Evolutionary conservation across 257 asterid genomes (phyloP), one percentile per base, ranked within the genome.

Genomic region (Scutellaria galericulata): DNA sequence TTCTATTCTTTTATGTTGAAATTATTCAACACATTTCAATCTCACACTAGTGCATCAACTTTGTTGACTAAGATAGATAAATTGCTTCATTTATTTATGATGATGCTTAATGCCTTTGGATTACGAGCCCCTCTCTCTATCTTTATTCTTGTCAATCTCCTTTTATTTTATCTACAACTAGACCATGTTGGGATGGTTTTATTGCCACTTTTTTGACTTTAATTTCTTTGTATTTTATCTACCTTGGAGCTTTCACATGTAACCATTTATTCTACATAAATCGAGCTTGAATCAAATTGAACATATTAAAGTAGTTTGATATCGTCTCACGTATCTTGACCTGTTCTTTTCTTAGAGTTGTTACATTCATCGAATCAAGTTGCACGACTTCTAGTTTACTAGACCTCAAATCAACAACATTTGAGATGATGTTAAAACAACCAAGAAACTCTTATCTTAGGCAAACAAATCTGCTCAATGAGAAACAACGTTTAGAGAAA

Each of bases 161-260:
- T n/a, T 9, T 53, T 46, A 5, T 44, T 9, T 24, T 37, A 76
- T 57, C 59, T 5, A 46, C 55, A 41, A 52, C 60, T 37, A 47
- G 55, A 42, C 50, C 81, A 78, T 66, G 79, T 64, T 77, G 79
- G 83, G 81, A 69, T 77, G 82, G 75, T 72, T 79, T 77, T 52
- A 72, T 53, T 68, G 56, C 68, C 62, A 60, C 75, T 80, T 76
- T 76, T 80, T 85, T 85, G 82, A 82, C 86, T 81, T 77, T 69
- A 53, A 72, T 65, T 47, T 68, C 47, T 48, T 22, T 60, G 44
- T 42, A 57, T 31, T 74, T 66, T 66, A 70, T 79, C 66, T 75
- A 75, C 60, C 37, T 44, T 68, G 15, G 70, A 75, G 79, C 82
- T 63, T 72, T 63, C 58, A 65, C 77, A 78, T 66, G 66, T 24